Base-by-base conservation (phyloP, 805 yeast genomes). In the Pichia scutulata region DNA sequence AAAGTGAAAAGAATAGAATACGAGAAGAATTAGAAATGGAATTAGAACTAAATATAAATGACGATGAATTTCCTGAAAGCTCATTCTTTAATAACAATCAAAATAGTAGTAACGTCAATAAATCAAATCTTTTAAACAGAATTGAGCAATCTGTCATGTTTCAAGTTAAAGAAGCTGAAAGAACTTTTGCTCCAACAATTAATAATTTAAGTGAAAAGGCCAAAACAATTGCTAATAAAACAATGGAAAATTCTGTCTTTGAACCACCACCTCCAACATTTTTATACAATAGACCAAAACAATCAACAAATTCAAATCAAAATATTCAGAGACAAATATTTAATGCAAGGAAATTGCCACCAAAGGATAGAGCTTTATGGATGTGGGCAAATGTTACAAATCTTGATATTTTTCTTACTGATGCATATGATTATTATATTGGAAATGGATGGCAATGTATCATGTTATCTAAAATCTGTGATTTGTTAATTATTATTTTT, bases 361-460 rank as follows among this genome's bases (percentile, higher is more conserved):
- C 86, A 1, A 72, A 72, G 52, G 97, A 90, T 61, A 71, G 89
- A 45, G 96, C 98, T 0, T 70, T 86, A 18, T 93, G 97, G 89
- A 76, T 88, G 53, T 93, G 99, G 98, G 96, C 98, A 1, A 93
- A 93, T 60, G 88, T 93, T 23, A 88, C 86, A 57, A 93, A 93
- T 65, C 75, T 93, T 64, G 99, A 93, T 68, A 77, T 80, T 43
- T 93, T 92, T 59, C 71, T 93, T 19, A 81, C 80, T 48, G 95
- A 92, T 57, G 78, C 90, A 12, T 93, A 93, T 66, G 74, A 76
- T 46, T 93, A 89, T 63, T 93, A 86, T 64, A 70, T 84, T 25
- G 95, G 95, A 3, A 87, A 84, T 62, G 99, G 99, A 0, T 75
- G 84, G 51, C 73, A 75, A 44, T 87, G 95, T 62, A 88, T 92